Base-by-base conservation (phyloP, 352 stramenopile genomes). In the Blastocystis sp. region DNA sequence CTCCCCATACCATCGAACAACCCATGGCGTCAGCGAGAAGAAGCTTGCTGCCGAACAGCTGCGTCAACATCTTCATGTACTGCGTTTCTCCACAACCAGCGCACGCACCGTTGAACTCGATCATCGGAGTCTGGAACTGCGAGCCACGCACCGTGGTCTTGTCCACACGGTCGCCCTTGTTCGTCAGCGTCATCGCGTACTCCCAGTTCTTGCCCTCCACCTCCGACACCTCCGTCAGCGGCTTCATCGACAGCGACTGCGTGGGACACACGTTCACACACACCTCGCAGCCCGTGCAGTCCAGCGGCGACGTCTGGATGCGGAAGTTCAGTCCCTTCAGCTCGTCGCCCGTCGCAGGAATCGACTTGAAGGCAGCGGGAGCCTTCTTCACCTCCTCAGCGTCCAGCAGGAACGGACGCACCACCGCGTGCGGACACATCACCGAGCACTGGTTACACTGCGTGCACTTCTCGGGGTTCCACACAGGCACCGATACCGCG, bases 31-130 rank as follows among this genome's bases (percentile, higher is more conserved):
- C 90, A 0, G 90, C 89, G 77, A 92, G 89, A 3, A 92, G 78
- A 86, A 92, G 90, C 0, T 89, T 87, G 53, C 91, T 88, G 48
- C 90, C 90, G 81, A 91, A 92, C 27, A 92, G 85, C 59, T 92
- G 90, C 7, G 88, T 90, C 40, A 92, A 49, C 61, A 92, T 88
- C 53, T 90, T 90, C 56, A 91, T 89, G 65, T 89, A 89, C 27
- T 87, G 87, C 14, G 87, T 89, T 69, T 91, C 89, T 1, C 89
- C 89, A 75, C 89, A 91, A 7, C 89, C 89, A 56, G 87, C 88
- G 69, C 89, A 91, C 29, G 89, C 89, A 16, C 89, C 88, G 21
- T 81, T 88, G 73, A 91, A 91, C 59, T 91, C 88, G 87, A 89
- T 88, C 18, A 90, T 77, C 1, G 88, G 89, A 1, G 87, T 88